A percentile compares a stretch with the other conserved stretches of the same genome.
Conservation (phyloP, 2,329 filamentous ascomycete species). For the Colletotrichum abscissum region DNA sequence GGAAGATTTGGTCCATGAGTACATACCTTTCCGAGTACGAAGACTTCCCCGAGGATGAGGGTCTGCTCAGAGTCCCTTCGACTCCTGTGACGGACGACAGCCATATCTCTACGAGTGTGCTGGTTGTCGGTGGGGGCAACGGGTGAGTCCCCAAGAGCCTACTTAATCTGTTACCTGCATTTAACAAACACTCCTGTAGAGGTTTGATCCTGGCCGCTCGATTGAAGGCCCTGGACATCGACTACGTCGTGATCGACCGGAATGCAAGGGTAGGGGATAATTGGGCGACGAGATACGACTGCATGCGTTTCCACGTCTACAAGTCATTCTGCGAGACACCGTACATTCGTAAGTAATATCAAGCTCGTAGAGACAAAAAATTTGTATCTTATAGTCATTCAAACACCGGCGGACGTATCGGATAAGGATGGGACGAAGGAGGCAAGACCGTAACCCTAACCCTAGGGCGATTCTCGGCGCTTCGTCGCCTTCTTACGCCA, state of each 20-base stretch:
- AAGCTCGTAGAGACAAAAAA: no score
- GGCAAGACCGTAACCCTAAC: neutral
- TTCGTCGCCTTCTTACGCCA: neutral
- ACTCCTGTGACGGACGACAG: conserved; percentile 29
- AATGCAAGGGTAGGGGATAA: conserved; percentile 50
- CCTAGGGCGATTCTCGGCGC: neutral
- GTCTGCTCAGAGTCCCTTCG: conserved; percentile 38
- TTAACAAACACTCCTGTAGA: conserved; percentile 6
- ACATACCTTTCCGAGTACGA: conserved; percentile 43
- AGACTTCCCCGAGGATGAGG: conserved; percentile 42
- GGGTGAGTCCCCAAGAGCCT: conserved; percentile 37
- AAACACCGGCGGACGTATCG: no score
- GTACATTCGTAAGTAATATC: conserved; percentile 42
- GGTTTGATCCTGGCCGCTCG: conserved; percentile 47
- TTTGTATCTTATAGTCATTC: no score
- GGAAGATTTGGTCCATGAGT: conserved; percentile 49
- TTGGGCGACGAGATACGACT: conserved; percentile 52
- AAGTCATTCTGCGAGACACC: conserved; percentile 49
- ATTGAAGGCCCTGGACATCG: conserved; percentile 50
- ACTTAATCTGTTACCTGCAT: rapidly evolving
- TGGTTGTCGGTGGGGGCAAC: conserved; percentile 49
- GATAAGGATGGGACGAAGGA: no score
- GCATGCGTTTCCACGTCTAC: conserved; percentile 51
- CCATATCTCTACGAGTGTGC: conserved; percentile 44
- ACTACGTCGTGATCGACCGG: conserved; percentile 49